Evolutionary conservation across 768 basidiomycete genomes (phyloP).

Genomic region (Lentinula detonsa): DNA sequence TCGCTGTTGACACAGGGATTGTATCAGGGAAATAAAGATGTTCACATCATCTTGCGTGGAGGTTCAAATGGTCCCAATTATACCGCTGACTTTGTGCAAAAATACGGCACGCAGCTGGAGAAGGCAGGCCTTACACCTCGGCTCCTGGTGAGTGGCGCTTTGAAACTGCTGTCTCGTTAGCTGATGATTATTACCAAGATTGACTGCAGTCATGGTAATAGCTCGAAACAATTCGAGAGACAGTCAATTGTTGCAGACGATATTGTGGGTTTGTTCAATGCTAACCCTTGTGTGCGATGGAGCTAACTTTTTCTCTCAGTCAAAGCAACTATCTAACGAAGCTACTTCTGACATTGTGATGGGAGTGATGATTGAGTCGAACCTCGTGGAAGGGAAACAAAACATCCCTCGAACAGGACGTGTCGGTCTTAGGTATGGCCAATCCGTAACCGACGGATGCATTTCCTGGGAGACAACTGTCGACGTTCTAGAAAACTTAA

Average conservation of each 20-base stretch:
- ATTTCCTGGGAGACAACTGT: slow-evolving; percentile 82
- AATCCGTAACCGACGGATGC: slow-evolving; percentile 90
- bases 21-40: slow-evolving; percentile 61
- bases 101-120: slow-evolving; percentile 53
- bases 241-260: slow-evolving; percentile 88
- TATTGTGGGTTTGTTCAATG: slow-evolving; percentile 49
- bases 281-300: not conserved
- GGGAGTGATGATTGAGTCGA: slow-evolving; percentile 96
- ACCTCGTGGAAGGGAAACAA: slow-evolving; percentile 88
- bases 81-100: slow-evolving; percentile 61
- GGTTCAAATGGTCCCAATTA: slow-evolving; percentile 91
- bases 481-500: slow-evolving; percentile 64
- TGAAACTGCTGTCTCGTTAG: too few species aligned
- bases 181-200: slow-evolving; percentile 33
- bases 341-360: slow-evolving; percentile 69
- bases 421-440: slow-evolving; percentile 62
- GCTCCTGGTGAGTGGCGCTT: not conserved
- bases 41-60: slow-evolving; percentile 94
- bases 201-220: slow-evolving; percentile 96
- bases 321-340: slow-evolving; percentile 87
- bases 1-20: not conserved
- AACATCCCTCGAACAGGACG: slow-evolving; percentile 77
- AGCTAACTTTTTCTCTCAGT: slow-evolving; percentile 16
- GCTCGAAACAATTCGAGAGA: slow-evolving; percentile 82
- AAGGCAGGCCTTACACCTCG: slow-evolving; percentile 34